Percentiles rank a stretch among this genome's conserved stretches.
Evolutionary conservation across 257 asterid genomes (phyloP).

Genomic region (Lycium ferocissimum): DNA sequence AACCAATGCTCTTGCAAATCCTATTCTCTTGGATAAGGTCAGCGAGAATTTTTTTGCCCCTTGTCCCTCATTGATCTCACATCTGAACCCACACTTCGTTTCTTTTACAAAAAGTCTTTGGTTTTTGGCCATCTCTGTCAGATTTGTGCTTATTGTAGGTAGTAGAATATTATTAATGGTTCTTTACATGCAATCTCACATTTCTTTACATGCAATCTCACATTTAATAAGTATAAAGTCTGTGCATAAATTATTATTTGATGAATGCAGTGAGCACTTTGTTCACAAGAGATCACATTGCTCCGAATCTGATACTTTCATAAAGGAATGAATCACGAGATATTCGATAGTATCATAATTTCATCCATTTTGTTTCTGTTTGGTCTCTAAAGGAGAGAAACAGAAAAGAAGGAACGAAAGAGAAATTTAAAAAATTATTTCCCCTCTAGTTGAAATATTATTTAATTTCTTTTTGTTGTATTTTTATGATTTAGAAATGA

Average conservation of each 20-base stretch:
- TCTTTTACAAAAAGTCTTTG: neutral
- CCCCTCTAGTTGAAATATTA: neutral
- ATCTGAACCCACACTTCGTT: neutral
- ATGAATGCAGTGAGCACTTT: neutral
- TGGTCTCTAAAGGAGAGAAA: neutral
- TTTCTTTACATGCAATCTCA: slow-evolving; percentile 20
- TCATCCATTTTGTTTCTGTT: neutral
- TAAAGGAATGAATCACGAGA: slow-evolving; percentile 18
- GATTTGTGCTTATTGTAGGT: slow-evolving; percentile 12
- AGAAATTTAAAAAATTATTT: neutral
- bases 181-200: slow-evolving; percentile 15
- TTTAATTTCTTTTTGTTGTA: too few relatives aligned
- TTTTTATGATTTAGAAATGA: too few relatives aligned
- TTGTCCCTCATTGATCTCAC: neutral
- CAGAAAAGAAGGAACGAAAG: neutral
- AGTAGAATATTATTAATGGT: neutral
- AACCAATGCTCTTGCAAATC: neutral
- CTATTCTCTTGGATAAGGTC: neutral
- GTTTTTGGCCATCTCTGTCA: slow-evolving; percentile 15
- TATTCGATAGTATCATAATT: slow-evolving; percentile 20
- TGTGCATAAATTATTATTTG: neutral
- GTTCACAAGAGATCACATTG: slow-evolving; percentile 22
- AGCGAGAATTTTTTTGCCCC: neutral
- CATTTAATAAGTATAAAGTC: neutral
- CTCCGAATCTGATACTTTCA: slow-evolving; percentile 16